Evolutionary conservation across 345 rosid species (phyloP).

Genomic region (Moringa oleifera): DNA sequence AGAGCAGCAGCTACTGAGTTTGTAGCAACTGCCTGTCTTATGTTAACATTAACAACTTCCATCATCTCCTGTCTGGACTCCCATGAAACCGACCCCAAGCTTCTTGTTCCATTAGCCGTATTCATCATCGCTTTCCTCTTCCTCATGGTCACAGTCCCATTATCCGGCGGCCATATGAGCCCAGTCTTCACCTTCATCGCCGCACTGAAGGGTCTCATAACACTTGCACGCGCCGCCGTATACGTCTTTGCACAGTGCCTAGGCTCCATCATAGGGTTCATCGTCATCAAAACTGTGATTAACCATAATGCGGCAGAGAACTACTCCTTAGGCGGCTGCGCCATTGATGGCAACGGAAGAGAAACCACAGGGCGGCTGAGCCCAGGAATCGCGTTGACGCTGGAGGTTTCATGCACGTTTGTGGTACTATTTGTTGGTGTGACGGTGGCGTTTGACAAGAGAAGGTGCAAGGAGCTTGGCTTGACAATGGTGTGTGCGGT

Average conservation of each 20-base stretch:
- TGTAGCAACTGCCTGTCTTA: conserved; percentile 50
- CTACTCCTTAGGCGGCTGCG: conserved; percentile 48
- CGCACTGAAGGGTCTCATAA: conserved; percentile 29
- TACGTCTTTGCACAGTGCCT: conserved; percentile 44
- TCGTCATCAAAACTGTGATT: conserved; percentile 26
- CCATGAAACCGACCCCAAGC: too few relatives aligned
- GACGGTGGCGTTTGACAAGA: conserved; percentile 35
- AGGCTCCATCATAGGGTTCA: conserved; percentile 30
- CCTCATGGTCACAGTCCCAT: conserved; percentile 35
- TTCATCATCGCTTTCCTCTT: conserved; percentile 28
- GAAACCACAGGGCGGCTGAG: conserved; percentile 16
- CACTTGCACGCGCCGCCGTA: conserved; percentile 28
- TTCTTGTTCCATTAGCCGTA: conserved; percentile 33
- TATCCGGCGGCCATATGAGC: conserved; percentile 47
- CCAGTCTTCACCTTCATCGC: conserved; percentile 38
- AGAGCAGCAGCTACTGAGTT: conserved; percentile 41
- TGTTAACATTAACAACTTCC: too few relatives aligned
- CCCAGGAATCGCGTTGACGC: conserved; percentile 17
- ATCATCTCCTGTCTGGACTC: too few relatives aligned
- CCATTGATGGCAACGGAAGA: conserved; percentile 18
- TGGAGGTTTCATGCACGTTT: conserved; percentile 42
- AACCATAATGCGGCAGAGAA: conserved; percentile 17
- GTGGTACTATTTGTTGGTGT: conserved; percentile 36
- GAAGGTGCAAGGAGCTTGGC: conserved; percentile 34
- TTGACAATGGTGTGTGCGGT: conserved; percentile 22